Percentiles rank a stretch among this genome's conserved stretches.
phyloP scores from a whole-genome alignment of 2,329 filamentous ascomycete genomes.

The Orbilia blumenaviensis region DNA sequence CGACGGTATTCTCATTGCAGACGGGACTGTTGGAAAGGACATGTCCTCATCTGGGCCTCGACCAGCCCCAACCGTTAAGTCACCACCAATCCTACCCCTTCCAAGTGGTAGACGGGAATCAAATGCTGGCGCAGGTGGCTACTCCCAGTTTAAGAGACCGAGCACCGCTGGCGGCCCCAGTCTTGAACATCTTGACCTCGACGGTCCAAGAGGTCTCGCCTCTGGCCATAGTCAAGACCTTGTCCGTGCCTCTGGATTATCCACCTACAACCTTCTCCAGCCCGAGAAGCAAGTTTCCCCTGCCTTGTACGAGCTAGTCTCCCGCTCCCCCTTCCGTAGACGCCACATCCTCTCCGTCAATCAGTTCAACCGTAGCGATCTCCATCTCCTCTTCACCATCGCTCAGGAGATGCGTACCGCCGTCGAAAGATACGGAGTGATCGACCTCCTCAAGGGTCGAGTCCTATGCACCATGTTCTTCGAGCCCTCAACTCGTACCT shows the following conservation, averaged over 20 bases:
- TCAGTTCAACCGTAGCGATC: conserved; percentile 84
- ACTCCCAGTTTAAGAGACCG: conserved; percentile 69
- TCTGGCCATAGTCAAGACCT: conserved; percentile 53
- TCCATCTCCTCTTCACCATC: conserved; percentile 93
- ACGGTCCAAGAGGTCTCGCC: conserved; percentile 59
- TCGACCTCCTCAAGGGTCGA: conserved; percentile 84
- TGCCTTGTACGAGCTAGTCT: conserved; percentile 63
- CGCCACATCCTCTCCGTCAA: conserved; percentile 91
- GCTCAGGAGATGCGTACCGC: conserved; percentile 97
- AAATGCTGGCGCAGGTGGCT: background rate
- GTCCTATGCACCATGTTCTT: conserved; percentile 95
- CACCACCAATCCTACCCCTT: conserved; percentile 40
- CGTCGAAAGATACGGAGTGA: conserved; percentile 88
- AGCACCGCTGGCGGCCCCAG: conserved; percentile 61
- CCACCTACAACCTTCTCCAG: conserved; percentile 44
- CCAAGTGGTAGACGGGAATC: conserved; percentile 36
- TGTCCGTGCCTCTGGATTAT: conserved; percentile 23
- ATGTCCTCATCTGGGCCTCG: conserved; percentile 72
- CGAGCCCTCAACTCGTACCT: conserved; percentile 95
- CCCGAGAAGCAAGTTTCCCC: conserved; percentile 52
- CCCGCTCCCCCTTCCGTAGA: conserved; percentile 85
- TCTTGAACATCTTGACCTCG: conserved; percentile 61
- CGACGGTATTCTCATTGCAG: conserved; percentile 71
- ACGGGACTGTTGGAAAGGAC: conserved; percentile 72
- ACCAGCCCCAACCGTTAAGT: conserved; percentile 59